Percentiles rank a stretch among this genome's conserved stretches.
phyloP scores from a whole-genome alignment of 176 grass and related monocot species.

The Hordeum vulgare region DNA sequence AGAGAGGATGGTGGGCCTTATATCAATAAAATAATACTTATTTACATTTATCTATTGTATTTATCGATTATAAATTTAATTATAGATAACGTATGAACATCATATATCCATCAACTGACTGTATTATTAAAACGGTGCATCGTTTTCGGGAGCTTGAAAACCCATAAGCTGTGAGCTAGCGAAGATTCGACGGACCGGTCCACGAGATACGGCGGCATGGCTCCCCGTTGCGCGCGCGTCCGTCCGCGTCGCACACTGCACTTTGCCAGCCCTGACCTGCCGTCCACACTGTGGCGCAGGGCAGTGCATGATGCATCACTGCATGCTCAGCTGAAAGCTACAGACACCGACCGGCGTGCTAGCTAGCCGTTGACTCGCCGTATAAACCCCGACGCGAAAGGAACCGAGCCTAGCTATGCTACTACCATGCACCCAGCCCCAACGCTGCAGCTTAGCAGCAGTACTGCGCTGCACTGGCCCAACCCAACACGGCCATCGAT shows the following conservation, averaged over 20 bases:
- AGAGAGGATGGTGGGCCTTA: no score
- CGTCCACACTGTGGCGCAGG: not conserved
- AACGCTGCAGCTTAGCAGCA: not conserved
- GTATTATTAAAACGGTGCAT: no score
- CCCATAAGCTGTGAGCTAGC: not conserved
- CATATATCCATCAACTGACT: no score
- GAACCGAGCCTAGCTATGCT: not conserved
- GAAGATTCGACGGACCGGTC: not conserved
- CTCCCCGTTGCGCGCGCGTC: not conserved
- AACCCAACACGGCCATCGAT: not conserved
- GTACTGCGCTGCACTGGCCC: not conserved
- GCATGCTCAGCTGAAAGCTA: constrained; percentile 5
- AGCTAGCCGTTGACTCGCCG: not conserved
- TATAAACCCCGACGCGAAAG: not conserved
- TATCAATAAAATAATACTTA: no score
- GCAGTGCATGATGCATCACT: not conserved
- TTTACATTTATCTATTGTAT: no score
- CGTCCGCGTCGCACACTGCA: not conserved
- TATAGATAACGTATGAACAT: no score
- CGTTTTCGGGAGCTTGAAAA: not conserved
- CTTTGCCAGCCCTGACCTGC: not conserved
- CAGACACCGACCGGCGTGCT: not conserved
- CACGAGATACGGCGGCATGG: not conserved
- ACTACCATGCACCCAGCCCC: not conserved
- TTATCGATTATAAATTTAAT: no score